A percentile compares a stretch with the other conserved stretches of the same genome.
Evolutionary conservation across 1,284 basidiomycete species (phyloP).

Genomic region (Heterobasidion occidentale): DNA sequence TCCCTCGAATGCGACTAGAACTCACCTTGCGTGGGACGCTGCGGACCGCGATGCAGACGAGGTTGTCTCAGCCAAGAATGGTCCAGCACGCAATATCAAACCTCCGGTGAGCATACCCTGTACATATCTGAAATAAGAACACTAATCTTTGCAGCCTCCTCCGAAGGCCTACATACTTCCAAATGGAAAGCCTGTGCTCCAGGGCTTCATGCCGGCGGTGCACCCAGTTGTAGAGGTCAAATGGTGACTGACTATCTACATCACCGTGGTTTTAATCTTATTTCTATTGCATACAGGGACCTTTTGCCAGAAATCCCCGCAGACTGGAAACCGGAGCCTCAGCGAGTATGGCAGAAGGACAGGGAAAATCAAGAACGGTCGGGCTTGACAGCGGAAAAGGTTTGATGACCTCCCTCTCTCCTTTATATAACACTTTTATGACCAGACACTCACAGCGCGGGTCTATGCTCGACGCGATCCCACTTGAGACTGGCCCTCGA

Average conservation of each 20-base stretch:
- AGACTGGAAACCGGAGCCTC: constrained; percentile 83
- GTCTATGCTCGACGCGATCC: constrained; percentile 74
- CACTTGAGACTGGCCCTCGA: constrained; percentile 57
- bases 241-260: constrained; percentile 39
- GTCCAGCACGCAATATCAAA: constrained; percentile 2
- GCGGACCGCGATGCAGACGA: constrained; percentile 60
- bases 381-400: constrained; percentile 61
- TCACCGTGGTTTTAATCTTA: constrained; percentile 12
- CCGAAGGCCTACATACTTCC: constrained; percentile 22
- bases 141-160: background rate
- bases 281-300: constrained; percentile 47
- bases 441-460: constrained; percentile 53
- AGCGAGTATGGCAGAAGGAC: constrained; percentile 62
- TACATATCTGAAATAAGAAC: background rate
- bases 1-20: constrained; percentile 27
- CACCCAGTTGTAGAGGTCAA: constrained; percentile 65
- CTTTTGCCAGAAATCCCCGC: constrained; percentile 71
- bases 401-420: constrained; percentile 17
- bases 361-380: constrained; percentile 37
- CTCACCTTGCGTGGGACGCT: constrained; percentile 64
- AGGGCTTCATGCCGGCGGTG: constrained; percentile 70
- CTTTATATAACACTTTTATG: constrained; percentile 1
- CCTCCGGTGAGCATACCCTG: background rate
- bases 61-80: constrained; percentile 26
- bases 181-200: constrained; percentile 68